Percentiles rank a stretch among this genome's conserved stretches.
These are phyloP conservation scores for Fennellomyces sp. DNA, from an alignment of 371 early-diverging fungal genomes.

Conservation along the genomic window DNA sequence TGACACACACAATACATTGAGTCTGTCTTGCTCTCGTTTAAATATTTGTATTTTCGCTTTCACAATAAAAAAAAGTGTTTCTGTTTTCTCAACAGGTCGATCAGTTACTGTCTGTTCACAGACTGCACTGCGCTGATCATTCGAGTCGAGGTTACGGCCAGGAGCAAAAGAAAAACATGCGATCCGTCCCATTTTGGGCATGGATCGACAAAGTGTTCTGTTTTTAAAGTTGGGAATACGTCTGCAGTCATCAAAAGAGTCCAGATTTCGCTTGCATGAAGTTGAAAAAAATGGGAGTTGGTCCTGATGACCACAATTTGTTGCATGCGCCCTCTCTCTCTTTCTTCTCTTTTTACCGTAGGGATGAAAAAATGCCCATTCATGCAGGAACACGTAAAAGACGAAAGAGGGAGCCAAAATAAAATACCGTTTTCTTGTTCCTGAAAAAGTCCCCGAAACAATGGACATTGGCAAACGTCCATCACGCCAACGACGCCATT, in stretches of 20 bases:
- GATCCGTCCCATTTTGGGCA: background rate
- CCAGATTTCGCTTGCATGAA: background rate
- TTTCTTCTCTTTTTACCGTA: background rate
- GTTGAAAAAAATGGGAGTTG: too few species aligned
- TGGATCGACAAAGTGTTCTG: constrained; percentile 1
- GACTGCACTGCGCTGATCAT: constrained; percentile 2
- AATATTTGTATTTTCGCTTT: background rate
- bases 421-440: too few species aligned
- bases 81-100: too few species aligned
- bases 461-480: constrained; percentile 12
- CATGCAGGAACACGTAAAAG: too few species aligned
- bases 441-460: too few species aligned
- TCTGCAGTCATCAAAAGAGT: background rate
- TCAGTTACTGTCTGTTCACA: too few species aligned
- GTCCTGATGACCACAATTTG: too few species aligned
- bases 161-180: background rate
- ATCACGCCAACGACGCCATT: constrained; percentile 5
- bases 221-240: background rate
- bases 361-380: too few species aligned
- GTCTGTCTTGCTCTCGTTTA: background rate
- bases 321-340: background rate
- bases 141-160: background rate
- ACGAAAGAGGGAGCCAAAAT: too few species aligned
- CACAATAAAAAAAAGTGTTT: background rate
- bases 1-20: background rate